A percentile compares a stretch with the other conserved stretches of the same genome.
Conservation (phyloP, 768 basidiomycete genomes). For the Phylloporus arenicola region DNA sequence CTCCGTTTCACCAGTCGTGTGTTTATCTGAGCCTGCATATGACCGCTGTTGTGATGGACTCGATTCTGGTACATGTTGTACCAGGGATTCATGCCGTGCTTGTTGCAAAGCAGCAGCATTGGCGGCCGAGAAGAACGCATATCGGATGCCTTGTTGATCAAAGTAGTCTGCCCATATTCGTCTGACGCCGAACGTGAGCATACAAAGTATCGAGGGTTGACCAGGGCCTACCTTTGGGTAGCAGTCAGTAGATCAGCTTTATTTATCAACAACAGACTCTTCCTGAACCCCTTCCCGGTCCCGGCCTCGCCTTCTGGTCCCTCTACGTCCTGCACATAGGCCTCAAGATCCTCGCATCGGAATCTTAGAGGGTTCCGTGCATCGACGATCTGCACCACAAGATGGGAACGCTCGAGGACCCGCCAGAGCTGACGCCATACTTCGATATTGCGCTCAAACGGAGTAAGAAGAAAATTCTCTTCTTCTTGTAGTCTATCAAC, state of each 20-base stretch:
- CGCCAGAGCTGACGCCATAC: conserved; percentile 99
- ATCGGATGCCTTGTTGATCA: conserved; percentile 64
- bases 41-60: background rate
- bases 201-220: background rate
- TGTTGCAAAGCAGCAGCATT: conserved; percentile 83
- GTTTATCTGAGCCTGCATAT: background rate
- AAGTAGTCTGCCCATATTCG: conserved; percentile 90
- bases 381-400: conserved; percentile 94
- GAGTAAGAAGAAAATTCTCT: conserved; percentile 85
- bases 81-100: conserved; percentile 49
- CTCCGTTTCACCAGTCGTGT: conserved; percentile 10
- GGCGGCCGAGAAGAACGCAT: conserved; percentile 91
- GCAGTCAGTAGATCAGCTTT: conserved; percentile 90
- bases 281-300: conserved; percentile 66
- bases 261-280: conserved; percentile 83
- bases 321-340: conserved; percentile 80
- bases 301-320: conserved; percentile 77
- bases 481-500: conserved; percentile 71
- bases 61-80: conserved; percentile 21
- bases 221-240: conserved; percentile 66
- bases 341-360: conserved; percentile 86
- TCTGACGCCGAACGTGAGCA: conserved; percentile 43
- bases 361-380: conserved; percentile 91
- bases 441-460: conserved; percentile 95
- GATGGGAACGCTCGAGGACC: conserved; percentile 89